Percentiles rank a stretch among this genome's conserved stretches.
These are phyloP conservation scores for Macrotyloma uniflorum DNA, from an alignment of 306 rosid genomes.

Conservation along the genomic window DNA sequence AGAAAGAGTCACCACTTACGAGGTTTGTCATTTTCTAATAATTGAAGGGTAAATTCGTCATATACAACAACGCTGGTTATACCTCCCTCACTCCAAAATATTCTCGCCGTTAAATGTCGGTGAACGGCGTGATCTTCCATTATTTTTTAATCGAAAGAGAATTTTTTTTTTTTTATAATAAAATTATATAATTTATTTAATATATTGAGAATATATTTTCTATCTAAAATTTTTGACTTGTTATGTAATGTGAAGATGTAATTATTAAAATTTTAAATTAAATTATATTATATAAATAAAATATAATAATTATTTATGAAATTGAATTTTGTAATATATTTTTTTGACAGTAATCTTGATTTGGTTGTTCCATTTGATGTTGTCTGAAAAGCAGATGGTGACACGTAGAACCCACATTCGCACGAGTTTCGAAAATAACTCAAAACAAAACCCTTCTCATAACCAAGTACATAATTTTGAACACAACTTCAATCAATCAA, in stretches of 20 bases:
- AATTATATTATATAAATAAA: too few relatives aligned
- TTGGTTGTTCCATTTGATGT: not conserved
- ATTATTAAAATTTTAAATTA: too few relatives aligned
- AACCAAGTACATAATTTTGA: not conserved
- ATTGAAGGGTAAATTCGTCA: conserved; percentile 13
- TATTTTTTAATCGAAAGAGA: too few relatives aligned
- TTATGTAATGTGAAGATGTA: too few relatives aligned
- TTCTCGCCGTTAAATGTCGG: conserved; percentile 11
- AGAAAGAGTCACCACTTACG: not conserved
- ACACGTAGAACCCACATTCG: not conserved
- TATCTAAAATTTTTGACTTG: too few relatives aligned
- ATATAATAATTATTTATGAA: too few relatives aligned
- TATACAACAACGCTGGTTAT: not conserved
- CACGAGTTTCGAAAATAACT: not conserved
- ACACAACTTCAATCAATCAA: not conserved
- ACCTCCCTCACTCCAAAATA: not conserved
- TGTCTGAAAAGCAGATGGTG: not conserved
- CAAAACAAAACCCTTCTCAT: not conserved
- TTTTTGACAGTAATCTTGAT: not conserved
- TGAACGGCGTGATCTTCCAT: not conserved
- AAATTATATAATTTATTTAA: too few relatives aligned
- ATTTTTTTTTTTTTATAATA: too few relatives aligned
- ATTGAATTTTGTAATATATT: too few relatives aligned
- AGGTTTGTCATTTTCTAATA: conserved; percentile 16
- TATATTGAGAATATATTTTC: too few relatives aligned